A percentile compares a stretch with the other conserved stretches of the same genome.
Conservation (phyloP, 2,329 filamentous ascomycete species). For the Diaporthe capsici region DNA sequence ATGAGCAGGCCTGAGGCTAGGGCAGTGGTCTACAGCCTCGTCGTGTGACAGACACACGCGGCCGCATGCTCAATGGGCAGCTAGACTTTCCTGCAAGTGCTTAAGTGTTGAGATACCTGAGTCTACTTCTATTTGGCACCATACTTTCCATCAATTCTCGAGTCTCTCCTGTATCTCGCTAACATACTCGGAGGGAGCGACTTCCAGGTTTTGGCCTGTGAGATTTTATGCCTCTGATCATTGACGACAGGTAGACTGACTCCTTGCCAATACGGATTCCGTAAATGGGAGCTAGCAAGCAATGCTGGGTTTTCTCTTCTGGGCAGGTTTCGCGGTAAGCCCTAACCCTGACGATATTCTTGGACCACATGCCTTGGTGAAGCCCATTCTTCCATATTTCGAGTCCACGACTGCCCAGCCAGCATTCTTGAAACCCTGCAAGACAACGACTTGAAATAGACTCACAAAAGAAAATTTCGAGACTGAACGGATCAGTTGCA, state of each 20-base stretch:
- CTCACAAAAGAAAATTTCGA: background rate
- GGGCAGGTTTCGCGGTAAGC: background rate
- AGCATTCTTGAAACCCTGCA: background rate
- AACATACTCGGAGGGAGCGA: too few species aligned
- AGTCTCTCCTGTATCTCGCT: background rate
- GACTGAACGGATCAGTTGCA: background rate
- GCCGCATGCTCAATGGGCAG: background rate
- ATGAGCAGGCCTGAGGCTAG: background rate
- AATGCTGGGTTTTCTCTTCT: background rate
- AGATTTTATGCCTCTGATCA: background rate
- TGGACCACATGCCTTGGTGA: background rate
- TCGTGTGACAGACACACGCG: background rate
- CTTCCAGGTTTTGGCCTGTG: background rate
- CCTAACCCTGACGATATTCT: constrained; percentile 24
- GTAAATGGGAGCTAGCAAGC: background rate
- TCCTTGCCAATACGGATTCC: background rate
- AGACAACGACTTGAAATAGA: background rate
- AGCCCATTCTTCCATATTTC: background rate
- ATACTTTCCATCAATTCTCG: too few species aligned
- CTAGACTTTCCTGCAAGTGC: background rate
- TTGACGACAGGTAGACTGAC: background rate
- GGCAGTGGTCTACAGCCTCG: background rate
- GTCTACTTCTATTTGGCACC: background rate
- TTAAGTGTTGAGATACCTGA: background rate
- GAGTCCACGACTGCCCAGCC: background rate